Percentiles rank a stretch among this genome's conserved stretches.
Evolutionary conservation across 345 rosid species (phyloP).

Genomic region (Ceriops decandra): DNA sequence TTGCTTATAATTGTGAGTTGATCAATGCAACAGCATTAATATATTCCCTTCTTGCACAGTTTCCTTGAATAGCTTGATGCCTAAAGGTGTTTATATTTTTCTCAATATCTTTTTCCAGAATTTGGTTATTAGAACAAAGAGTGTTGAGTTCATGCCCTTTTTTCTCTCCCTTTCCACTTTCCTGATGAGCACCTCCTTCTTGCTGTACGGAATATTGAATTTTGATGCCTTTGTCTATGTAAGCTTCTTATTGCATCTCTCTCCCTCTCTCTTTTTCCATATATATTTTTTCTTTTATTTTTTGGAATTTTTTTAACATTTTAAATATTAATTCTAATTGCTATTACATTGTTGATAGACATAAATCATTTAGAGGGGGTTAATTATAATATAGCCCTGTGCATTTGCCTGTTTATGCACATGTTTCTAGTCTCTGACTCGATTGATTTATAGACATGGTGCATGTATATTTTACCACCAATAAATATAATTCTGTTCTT

Average conservation of each 20-base stretch:
- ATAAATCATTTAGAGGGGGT: background rate
- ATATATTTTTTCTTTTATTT: background rate
- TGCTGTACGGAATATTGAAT: constrained; percentile 63
- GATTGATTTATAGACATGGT: background rate
- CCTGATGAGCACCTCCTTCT: constrained; percentile 76
- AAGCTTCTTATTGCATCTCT: constrained; percentile 25
- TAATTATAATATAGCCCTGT: too few relatives aligned
- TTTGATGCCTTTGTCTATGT: constrained; percentile 62
- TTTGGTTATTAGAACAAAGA: constrained; percentile 69
- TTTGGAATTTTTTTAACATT: background rate
- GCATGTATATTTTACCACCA: background rate
- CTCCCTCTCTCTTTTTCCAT: background rate
- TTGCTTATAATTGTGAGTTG: constrained; percentile 77
- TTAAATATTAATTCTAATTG: too few relatives aligned
- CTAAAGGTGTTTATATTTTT: background rate
- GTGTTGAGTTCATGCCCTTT: constrained; percentile 94
- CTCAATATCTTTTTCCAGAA: constrained; percentile 41
- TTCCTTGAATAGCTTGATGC: background rate
- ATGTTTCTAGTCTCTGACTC: background rate
- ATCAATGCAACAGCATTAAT: background rate
- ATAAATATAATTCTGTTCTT: constrained; percentile 10
- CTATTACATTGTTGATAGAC: background rate
- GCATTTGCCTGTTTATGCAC: too few relatives aligned
- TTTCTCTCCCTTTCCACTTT: constrained; percentile 79
- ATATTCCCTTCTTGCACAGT: background rate